Evolutionary conservation across 2,329 filamentous ascomycete genomes (phyloP), one percentile per base, ranked within the genome.

Genomic region (Gaeumannomyces tritici): DNA sequence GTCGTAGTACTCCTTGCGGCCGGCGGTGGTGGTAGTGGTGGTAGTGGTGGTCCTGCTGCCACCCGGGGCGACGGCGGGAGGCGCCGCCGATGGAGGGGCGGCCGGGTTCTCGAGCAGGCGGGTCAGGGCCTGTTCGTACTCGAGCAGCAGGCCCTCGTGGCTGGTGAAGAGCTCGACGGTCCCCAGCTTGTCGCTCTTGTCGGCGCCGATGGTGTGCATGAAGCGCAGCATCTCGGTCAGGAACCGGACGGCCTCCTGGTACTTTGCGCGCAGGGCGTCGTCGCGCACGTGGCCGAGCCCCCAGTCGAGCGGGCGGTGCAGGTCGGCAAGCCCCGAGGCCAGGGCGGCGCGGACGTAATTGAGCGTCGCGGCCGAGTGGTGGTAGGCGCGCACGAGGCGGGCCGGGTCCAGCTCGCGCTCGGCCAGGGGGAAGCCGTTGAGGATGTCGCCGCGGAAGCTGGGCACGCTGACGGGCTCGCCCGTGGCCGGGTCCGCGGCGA

Each of bases 151-250:
- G 4, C 92, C 95, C 75, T 99, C 95, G 73, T 99, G 95, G 70
- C 90, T 96, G 26, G 93, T 97, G 82, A 89, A 99, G 59, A 99
- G 83, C 71, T 99, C 95, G 51, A 97, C 91, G 0, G 92, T 96
- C 72, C 96, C 89, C 35, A 98, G 82, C 71, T 92, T 88, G 60
- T 89, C 87, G 63, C 88, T 89, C 35, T 89, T 91, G 74, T 95
- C 90, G 63, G 95, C 92, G 62, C 95, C 95, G 65, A 98, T 89
- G 13, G 93, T 96, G 69, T 87, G 87, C 85, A 98, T 93, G 83
- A 99, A 98, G 62, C 91, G 89, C 21, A 98, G 81, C 60, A 92
- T 93, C 71, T 97, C 93, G 60, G 89, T 91, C 69, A 99, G 92
- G 65, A 91, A 92, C 64, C 81, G 81, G 26, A 97, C 93, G 62